Evolutionary conservation across 2,329 filamentous ascomycete species (phyloP).

Genomic region (Penicillium sp.): DNA sequence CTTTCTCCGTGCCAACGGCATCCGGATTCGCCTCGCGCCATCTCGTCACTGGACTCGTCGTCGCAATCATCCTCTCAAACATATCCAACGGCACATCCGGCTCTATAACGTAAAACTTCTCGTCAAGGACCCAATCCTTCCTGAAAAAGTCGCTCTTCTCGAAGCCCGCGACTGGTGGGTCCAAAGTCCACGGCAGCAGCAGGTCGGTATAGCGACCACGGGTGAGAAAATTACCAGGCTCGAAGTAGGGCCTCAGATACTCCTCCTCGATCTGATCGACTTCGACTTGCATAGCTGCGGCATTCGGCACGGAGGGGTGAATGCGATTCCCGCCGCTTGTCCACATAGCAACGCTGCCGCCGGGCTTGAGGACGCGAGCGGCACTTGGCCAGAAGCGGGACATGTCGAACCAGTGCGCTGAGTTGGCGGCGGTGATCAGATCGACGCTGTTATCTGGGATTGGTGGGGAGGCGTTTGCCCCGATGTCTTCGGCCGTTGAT

Average conservation of each 20-base stretch:
- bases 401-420: conserved; percentile 61
- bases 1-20: conserved; percentile 35
- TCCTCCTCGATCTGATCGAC: conserved; percentile 40
- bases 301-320: conserved; percentile 39
- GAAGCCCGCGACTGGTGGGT: conserved; percentile 37
- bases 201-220: conserved; percentile 44
- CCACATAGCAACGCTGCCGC: conserved; percentile 58
- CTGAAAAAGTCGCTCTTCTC: conserved; percentile 40
- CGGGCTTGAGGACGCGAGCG: conserved; percentile 48
- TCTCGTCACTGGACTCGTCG: conserved; percentile 40
- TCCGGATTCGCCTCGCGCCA: conserved; percentile 43
- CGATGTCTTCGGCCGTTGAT: conserved; percentile 48
- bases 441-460: conserved; percentile 44
- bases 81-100: conserved; percentile 20
- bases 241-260: conserved; percentile 39
- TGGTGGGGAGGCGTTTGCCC: conserved; percentile 25
- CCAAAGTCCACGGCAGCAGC: conserved; percentile 51
- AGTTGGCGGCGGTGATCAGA: conserved; percentile 51
- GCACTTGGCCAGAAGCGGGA: conserved; percentile 50
- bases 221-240: conserved; percentile 44
- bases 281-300: conserved; percentile 41
- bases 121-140: conserved; percentile 41
- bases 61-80: conserved; percentile 29
- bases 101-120: conserved; percentile 26
- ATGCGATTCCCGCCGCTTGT: conserved; percentile 29